Conservation (phyloP, 108 stramenopile genomes). For the Skeletonema potamos region DNA sequence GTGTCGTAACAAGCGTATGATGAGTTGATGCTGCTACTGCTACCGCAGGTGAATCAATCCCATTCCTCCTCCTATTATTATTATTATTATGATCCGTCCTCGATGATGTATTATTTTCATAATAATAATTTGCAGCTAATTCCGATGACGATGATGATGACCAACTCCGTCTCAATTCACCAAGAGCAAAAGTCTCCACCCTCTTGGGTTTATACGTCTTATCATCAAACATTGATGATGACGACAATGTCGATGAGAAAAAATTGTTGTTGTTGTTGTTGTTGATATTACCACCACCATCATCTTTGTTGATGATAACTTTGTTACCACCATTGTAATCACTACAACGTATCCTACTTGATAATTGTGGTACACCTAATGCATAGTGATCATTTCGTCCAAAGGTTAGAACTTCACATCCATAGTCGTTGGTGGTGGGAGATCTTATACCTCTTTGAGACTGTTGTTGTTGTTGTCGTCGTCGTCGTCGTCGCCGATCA, state of each 20-base stretch:
- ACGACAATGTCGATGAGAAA: background rate
- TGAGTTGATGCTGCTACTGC: slow-evolving; percentile 73
- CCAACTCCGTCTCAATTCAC: slow-evolving; percentile 36
- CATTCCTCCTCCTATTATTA: slow-evolving; percentile 13
- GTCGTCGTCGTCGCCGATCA: background rate
- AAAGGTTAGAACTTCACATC: slow-evolving; percentile 79
- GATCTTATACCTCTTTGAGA: slow-evolving; percentile 26
- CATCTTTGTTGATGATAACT: no score
- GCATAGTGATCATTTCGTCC: slow-evolving; percentile 76
- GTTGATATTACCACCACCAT: no score
- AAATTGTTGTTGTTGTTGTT: background rate
- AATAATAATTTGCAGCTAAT: background rate
- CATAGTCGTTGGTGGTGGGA: slow-evolving; percentile 41
- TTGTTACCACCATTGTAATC: slow-evolving; percentile 8
- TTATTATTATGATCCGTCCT: no score
- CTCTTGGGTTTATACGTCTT: slow-evolving; percentile 35
- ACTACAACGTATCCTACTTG: slow-evolving; percentile 1
- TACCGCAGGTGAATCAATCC: slow-evolving; percentile 59
- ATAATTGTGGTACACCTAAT: slow-evolving; percentile 57
- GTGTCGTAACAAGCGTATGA: slow-evolving; percentile 74
- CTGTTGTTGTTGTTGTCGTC: background rate
- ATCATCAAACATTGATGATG: background rate
- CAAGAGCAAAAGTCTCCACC: slow-evolving; percentile 45
- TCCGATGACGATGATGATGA: background rate
- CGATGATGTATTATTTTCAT: background rate